Evolutionary conservation across 495 filamentous ascomycete genomes (phyloP), one percentile per base, ranked within the genome.

Genomic region (Talaromyces liani): DNA sequence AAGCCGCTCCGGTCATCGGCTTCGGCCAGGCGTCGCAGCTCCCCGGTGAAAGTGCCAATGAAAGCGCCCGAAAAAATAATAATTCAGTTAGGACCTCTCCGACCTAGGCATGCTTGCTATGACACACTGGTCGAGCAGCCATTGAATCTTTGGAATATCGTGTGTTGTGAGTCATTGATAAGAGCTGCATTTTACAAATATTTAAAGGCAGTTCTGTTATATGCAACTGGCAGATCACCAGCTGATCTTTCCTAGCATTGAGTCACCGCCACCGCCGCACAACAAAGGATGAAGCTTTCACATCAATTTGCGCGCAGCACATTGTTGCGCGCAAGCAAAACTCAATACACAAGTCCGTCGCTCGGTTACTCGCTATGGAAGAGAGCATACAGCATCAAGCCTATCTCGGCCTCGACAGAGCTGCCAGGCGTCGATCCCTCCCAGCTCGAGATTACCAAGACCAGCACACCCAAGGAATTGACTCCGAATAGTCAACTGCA

Each of bases 401-500:
- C 84, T 59, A 75, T 80, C n/a, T 81, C 80, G 3, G 80, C 80
- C 5, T 73, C 80, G 29, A 73, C 82, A 34, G 78, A 81, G 67
- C 75, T 85, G 36, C 74, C 82, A 47, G 86, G 83, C 59, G 82
- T 97, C 60, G 90, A 97, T 73, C 78, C 89, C 10, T 80, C 85
- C n/a, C 88, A 88, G 73, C 82, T 98, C 53, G 76, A 81, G 22
- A 80, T 96, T 65, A 87, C 84, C 22, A 86, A 87, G 72, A 94
- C 89, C 0, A 84, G 78, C 20, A 86, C 86, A 4, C 95, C 93
- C 9, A 92, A 93, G 78, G 68, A 80, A 25, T 79, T 92, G 51
- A 80, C 80, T 18, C 85, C 90, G 55, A 82, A 91, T 29, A 81
- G 95, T 70, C 82, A 95, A 57, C 84, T 98, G 33, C 79, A 97